Conservation (phyloP, 2,329 filamentous ascomycete genomes). For the Diplocarpon mali region DNA sequence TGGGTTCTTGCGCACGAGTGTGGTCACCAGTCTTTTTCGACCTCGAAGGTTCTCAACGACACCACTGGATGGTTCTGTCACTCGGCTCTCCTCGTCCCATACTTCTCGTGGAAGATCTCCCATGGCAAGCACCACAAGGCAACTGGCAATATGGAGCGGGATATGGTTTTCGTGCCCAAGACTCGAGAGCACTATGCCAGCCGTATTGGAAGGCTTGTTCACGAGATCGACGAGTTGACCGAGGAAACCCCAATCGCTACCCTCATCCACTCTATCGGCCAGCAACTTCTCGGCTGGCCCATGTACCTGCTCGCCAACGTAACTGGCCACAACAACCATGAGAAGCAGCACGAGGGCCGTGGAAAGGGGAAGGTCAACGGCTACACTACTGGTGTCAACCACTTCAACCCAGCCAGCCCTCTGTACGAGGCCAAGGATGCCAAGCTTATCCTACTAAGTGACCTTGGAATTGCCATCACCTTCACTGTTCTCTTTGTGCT, state of each 20-base stretch:
- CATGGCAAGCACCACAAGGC: slow-evolving; percentile 99
- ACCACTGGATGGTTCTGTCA: slow-evolving; percentile 86
- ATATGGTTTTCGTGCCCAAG: slow-evolving; percentile 98
- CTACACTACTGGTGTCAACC: slow-evolving; percentile 71
- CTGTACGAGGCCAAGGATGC: slow-evolving; percentile 88
- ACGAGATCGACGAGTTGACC: slow-evolving; percentile 79
- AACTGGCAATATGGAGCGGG: slow-evolving; percentile 90
- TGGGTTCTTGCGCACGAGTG: slow-evolving; percentile 99
- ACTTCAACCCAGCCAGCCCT: slow-evolving; percentile 82
- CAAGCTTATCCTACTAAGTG: slow-evolving; percentile 74
- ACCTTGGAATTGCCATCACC: slow-evolving; percentile 59
- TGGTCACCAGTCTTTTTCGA: slow-evolving; percentile 90
- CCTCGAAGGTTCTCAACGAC: slow-evolving; percentile 86
- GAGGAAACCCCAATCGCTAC: slow-evolving; percentile 92
- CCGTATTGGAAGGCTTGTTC: slow-evolving; percentile 59
- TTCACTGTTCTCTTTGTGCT: slow-evolving; percentile 51
- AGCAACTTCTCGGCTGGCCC: slow-evolving; percentile 91
- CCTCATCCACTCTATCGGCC: slow-evolving; percentile 58
- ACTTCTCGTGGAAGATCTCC: slow-evolving; percentile 99
- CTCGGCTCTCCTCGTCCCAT: slow-evolving; percentile 81
- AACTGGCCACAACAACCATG: slow-evolving; percentile 92
- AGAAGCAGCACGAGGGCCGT: slow-evolving; percentile 83
- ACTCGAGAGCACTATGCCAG: slow-evolving; percentile 73
- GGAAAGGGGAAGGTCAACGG: slow-evolving; percentile 90
- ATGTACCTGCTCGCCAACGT: slow-evolving; percentile 86